Conservation (phyloP, 1,139 yeast genomes). For the Yamadazyma membranifaciens region DNA sequence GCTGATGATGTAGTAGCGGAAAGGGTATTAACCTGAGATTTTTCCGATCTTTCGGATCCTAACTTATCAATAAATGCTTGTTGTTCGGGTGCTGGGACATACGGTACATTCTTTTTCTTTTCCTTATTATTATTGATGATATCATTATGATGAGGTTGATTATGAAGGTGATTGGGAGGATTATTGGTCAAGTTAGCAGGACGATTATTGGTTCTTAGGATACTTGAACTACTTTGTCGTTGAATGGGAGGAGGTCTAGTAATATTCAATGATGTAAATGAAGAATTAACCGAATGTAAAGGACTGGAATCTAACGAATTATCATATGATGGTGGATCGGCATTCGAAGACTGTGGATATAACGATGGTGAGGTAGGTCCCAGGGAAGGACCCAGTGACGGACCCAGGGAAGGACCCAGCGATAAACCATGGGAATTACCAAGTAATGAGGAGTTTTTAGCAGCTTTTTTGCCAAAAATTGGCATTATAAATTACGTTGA, state of each 20-base stretch:
- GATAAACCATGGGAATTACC: too few species aligned
- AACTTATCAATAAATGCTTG: conserved; percentile 34
- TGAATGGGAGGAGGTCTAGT: conserved; percentile 10
- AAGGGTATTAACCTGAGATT: conserved; percentile 16
- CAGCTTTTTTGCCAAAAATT: too few species aligned
- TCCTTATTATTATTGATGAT: not conserved
- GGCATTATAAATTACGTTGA: too few species aligned
- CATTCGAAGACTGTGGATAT: not conserved
- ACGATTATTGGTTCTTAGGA: conserved; percentile 8
- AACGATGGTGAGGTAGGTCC: too few species aligned
- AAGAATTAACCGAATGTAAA: not conserved
- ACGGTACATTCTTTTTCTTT: conserved; percentile 26
- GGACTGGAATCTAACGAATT: conserved; percentile 7
- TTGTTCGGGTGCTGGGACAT: conserved; percentile 34
- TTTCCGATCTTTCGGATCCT: conserved; percentile 10
- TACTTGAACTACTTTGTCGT: conserved; percentile 15
- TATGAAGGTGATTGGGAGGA: not conserved
- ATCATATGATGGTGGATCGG: conserved; percentile 14
- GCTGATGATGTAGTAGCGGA: conserved; percentile 28
- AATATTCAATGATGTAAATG: not conserved
- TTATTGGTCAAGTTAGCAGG: not conserved
- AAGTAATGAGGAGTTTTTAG: too few species aligned
- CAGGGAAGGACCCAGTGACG: too few species aligned
- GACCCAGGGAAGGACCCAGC: too few species aligned
- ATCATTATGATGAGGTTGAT: conserved; percentile 1